Evolutionary conservation across 169 alveolate genomes (phyloP).

Genomic region (Plasmodium inui): DNA sequence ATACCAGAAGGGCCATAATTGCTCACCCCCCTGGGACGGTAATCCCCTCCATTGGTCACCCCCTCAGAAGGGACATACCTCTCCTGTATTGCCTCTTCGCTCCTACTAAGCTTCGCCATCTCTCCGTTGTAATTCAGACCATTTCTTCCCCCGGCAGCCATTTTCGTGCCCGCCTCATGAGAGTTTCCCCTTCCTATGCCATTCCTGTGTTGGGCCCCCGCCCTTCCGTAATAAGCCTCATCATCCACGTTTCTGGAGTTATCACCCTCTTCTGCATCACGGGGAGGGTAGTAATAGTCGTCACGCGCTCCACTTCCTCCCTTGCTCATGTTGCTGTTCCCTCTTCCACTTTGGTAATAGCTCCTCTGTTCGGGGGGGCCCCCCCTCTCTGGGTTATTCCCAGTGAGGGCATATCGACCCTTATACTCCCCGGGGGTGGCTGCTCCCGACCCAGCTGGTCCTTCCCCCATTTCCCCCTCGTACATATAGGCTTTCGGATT

Average conservation of each 20-base stretch:
- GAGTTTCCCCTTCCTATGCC: background rate
- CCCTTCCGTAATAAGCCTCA: background rate
- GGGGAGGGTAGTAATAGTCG: background rate
- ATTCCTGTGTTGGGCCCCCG: background rate
- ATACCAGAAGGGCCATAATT: background rate
- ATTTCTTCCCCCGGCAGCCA: background rate
- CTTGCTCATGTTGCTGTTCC: background rate
- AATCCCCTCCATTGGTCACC: background rate
- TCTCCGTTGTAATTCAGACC: background rate
- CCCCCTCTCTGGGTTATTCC: background rate
- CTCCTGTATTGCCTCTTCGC: slow-evolving; percentile 8
- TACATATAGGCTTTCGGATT: background rate
- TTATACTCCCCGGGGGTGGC: background rate
- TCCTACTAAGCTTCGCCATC: background rate
- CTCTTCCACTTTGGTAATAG: background rate
- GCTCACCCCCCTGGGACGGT: background rate
- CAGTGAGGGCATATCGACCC: background rate
- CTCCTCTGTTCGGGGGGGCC: background rate
- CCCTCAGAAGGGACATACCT: background rate
- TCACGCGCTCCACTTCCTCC: background rate
- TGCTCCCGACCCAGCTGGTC: background rate
- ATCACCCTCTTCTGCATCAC: background rate
- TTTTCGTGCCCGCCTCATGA: background rate
- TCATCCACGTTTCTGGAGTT: background rate
- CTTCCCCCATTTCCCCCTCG: slow-evolving; percentile 1